phyloP scores from a whole-genome alignment of 768 basidiomycete species.

The Amanita thiersii region DNA sequence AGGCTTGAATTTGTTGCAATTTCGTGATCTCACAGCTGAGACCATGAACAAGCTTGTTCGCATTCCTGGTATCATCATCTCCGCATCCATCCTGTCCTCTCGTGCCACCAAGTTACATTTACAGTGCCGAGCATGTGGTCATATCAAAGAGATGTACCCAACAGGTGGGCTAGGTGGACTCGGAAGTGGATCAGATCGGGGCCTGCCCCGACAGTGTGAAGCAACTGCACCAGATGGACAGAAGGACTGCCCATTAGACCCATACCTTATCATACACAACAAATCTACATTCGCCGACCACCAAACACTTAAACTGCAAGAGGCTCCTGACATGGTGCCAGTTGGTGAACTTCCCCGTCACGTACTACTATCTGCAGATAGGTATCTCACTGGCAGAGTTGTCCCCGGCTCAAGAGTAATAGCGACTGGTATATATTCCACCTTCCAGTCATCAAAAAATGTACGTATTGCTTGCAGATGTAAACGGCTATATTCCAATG shows the following conservation, averaged over 20 bases:
- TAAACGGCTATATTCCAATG: too few species aligned
- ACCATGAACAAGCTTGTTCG: slow-evolving; percentile 95
- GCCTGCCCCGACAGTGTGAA: slow-evolving; percentile 83
- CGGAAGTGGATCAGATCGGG: slow-evolving; percentile 79
- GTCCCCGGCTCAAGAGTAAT: slow-evolving; percentile 95
- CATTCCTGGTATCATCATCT: slow-evolving; percentile 96
- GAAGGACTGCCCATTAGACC: slow-evolving; percentile 94
- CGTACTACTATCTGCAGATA: slow-evolving; percentile 86
- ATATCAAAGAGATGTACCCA: slow-evolving; percentile 71
- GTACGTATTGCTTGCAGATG: slow-evolving; percentile 37
- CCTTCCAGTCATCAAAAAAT: slow-evolving; percentile 83
- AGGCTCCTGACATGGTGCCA: slow-evolving; percentile 99
- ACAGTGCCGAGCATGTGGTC: slow-evolving; percentile 87
- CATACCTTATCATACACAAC: slow-evolving; percentile 91
- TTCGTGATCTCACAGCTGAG: slow-evolving; percentile 88
- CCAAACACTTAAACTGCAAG: slow-evolving; percentile 93
- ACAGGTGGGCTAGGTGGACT: slow-evolving; percentile 75
- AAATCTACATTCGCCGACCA: slow-evolving; percentile 94
- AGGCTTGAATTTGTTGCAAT: slow-evolving; percentile 89
- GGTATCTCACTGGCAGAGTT: slow-evolving; percentile 87
- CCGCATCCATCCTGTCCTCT: slow-evolving; percentile 88
- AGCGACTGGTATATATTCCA: slow-evolving; percentile 94
- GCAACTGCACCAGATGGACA: slow-evolving; percentile 72
- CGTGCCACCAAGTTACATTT: slow-evolving; percentile 88
- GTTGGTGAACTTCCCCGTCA: slow-evolving; percentile 97